Evolutionary conservation across 2,329 filamentous ascomycete genomes (phyloP), one percentile per base, ranked within the genome.

Genomic region (Trichoderma harzianum): DNA sequence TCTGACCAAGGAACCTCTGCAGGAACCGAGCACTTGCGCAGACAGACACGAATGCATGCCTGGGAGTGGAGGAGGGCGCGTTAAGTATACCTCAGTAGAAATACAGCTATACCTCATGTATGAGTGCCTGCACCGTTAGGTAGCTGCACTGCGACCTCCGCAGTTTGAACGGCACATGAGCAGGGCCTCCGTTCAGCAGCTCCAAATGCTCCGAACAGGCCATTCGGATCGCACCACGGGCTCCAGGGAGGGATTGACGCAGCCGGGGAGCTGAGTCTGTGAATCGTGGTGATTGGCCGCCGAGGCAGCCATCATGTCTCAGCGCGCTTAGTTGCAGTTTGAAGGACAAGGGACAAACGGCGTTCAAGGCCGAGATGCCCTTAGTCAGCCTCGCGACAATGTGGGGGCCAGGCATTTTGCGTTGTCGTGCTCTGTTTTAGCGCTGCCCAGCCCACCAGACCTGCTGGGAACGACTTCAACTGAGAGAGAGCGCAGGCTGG

Each of bases 351-450:
- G 47, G 47, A 53, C 47, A 53, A 53, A 53, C 47, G 47, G 47
- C n/a, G n/a, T 24, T 53, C 0, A 5, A 53, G n/a, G 47, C 47
- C 47, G 47, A 53, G 47, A 12, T 24, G 28, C n/a, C 18, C 55
- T 83, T 80, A 83, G 80, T 83, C 81, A 83, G 74, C 63, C 12
- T 72, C 78, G 75, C 78, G 77, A 75, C 80, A 82, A 82, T 79
- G 79, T 81, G 80, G 69, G 69, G 69, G 63, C 39, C 24, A 10
- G 28, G 39, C 55, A 43, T 67, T 71, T 71, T 63, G 58, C 58
- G 28, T 21, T 39, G 69, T 47, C 16, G 21, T 39, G 51, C 36
- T 43, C 28, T 61, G 36, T 12, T 30, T 26, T 53, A 66, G 69
- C 61, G 69, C 16, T 34, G 14, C 26, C 34, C 43, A 66, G 61